Evolutionary conservation across 2,329 filamentous ascomycete species (phyloP).

Genomic region (Beauveria sp.): DNA sequence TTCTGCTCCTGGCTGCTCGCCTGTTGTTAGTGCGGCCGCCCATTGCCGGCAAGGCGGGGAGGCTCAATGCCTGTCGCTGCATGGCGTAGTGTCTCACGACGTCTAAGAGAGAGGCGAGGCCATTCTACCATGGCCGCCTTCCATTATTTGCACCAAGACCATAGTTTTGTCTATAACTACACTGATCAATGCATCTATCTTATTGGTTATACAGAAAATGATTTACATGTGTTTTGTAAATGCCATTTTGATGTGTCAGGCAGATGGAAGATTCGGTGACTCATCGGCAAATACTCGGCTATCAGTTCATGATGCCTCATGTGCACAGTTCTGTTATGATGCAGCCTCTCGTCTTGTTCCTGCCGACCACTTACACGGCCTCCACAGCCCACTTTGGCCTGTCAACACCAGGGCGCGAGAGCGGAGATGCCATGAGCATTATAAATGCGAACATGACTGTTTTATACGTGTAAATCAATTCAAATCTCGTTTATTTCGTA

Average conservation of each 20-base stretch:
- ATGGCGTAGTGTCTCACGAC: no score
- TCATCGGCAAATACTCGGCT: background rate
- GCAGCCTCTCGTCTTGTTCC: background rate
- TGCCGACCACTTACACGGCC: background rate
- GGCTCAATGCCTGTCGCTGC: no score
- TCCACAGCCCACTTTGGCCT: background rate
- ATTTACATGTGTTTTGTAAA: background rate
- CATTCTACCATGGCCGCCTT: no score
- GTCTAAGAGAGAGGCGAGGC: no score
- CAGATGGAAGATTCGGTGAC: background rate
- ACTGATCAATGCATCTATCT: no score
- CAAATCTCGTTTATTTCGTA: no score
- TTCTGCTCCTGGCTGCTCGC: background rate
- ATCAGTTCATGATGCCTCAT: background rate
- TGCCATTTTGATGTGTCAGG: background rate
- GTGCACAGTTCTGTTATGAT: background rate
- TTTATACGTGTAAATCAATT: background rate
- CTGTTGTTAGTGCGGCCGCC: background rate
- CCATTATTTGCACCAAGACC: background rate
- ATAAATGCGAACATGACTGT: background rate
- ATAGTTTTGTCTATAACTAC: background rate
- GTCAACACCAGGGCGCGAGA: conserved; percentile 4
- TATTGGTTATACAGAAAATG: no score
- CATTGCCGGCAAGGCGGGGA: background rate
- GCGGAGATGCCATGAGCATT: background rate